Evolutionary conservation across 2,329 filamentous ascomycete species (phyloP), one percentile per base, ranked within the genome.

Genomic region (Apiospora saccharicola): DNA sequence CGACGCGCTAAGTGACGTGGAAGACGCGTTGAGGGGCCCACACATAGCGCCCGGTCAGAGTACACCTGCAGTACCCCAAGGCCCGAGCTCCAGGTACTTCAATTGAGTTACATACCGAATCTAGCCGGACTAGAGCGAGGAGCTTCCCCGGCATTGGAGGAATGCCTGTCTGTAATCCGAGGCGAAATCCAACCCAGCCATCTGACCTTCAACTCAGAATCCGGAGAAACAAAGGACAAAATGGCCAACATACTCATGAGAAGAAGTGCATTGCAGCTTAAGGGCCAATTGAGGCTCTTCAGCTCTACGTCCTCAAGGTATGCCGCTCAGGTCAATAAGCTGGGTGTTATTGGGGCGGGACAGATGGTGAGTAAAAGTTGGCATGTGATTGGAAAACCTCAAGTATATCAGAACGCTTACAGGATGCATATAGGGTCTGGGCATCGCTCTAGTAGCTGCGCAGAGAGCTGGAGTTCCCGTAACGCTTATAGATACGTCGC

Each of bases 361-460:
- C 96, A 98, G 82, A 98, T 98, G 95, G 95, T 97, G 84, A 80
- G 87, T 71, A 64, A 37, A 47, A 61, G 47, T 77, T 78, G 72
- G 75, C 83, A 85, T 83, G 83, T 82, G 80, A 84, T 75, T 67
- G 71, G 57, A 14, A 34, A 64, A 4, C 51, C 47, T 51, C 71
- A 67, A 68, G 71, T 75, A 70, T 73, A 49, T 70, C 44, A 73
- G 71, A 76, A 78, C 53, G 80, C 80, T 80, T 72, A 76, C 72
- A 30, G 73, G 44, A 24, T 3, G 44, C 67, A 69, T 44, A 47
- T 77, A 98, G 96, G 96, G 96, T 73, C 86, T 99, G 64, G 96
- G 96, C 73, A 99, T 99, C 82, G 96, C 96, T 69, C 90, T 99
- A 22, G 96, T 99, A 67, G 96, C 96, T 69, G 94, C 96, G 61